Percentiles rank a stretch among this genome's conserved stretches.
These are phyloP conservation scores for Pulicaria dysenterica DNA, from an alignment of 129 eudicot species.

Conservation along the genomic window DNA sequence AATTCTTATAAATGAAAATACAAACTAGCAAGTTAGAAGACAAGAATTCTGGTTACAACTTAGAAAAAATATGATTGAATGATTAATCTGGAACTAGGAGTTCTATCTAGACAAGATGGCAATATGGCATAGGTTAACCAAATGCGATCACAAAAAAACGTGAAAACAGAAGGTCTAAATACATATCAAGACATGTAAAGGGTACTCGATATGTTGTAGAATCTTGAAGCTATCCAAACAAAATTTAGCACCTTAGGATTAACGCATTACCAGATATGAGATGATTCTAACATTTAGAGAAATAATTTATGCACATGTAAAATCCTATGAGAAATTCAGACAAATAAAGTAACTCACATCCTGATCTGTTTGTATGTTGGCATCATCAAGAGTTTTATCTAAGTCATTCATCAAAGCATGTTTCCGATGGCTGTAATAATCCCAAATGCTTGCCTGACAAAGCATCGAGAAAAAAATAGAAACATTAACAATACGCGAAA, in stretches of 20 bases:
- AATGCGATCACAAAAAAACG: not conserved
- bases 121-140: constrained; percentile 13
- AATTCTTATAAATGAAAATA: not conserved
- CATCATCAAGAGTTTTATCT: constrained; percentile 91
- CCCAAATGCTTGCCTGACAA: constrained; percentile 80
- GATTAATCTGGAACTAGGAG: constrained; percentile 18
- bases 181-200: no score
- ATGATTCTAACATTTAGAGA: constrained; percentile 1
- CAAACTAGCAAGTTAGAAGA: not conserved
- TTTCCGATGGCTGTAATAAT: constrained; percentile 75
- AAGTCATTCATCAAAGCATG: constrained; percentile 89
- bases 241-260: constrained; percentile 17
- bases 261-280: not conserved
- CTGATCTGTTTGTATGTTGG: constrained; percentile 92
- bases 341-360: constrained; percentile 64
- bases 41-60: constrained; percentile 11
- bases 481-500: constrained; percentile 13
- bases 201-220: constrained; percentile 5
- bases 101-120: constrained; percentile 7
- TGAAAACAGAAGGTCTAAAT: not conserved
- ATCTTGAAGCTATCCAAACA: not conserved
- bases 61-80: not conserved
- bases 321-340: constrained; percentile 13
- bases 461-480: constrained; percentile 18
- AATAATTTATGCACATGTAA: not conserved